Evolutionary conservation across 371 early-diverging fungal genomes (phyloP).

Genomic region (Rhizopus stolonifer): DNA sequence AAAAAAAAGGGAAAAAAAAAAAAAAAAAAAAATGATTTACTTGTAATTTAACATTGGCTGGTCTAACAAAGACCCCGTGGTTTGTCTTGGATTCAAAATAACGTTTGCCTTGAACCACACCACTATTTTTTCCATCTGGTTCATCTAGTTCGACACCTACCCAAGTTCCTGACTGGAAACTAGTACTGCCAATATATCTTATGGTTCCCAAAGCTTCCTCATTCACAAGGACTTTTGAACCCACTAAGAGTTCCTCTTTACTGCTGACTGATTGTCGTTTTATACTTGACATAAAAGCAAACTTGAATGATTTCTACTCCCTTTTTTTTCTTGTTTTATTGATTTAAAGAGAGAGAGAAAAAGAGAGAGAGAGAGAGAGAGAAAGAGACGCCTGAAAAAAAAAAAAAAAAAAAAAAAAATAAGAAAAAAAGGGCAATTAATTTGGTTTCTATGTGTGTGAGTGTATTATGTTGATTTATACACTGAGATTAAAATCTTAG

Average conservation of each 20-base stretch:
- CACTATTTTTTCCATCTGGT: constrained; percentile 71
- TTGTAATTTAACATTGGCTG: constrained; percentile 52
- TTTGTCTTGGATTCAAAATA: constrained; percentile 73
- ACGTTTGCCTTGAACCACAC: constrained; percentile 65
- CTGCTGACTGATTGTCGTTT: constrained; percentile 16
- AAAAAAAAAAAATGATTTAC: background rate
- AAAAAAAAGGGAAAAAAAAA: too few relatives aligned
- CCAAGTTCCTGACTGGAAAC: constrained; percentile 74
- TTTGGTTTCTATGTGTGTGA: background rate
- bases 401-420: background rate
- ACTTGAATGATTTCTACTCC: too few relatives aligned
- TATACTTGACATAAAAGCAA: constrained; percentile 2
- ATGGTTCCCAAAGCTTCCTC: constrained; percentile 55
- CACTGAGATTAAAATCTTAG: too few relatives aligned
- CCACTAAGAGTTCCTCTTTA: constrained; percentile 38
- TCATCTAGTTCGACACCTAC: constrained; percentile 70
- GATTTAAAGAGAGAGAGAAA: background rate
- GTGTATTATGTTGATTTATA: too few relatives aligned
- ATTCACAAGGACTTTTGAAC: constrained; percentile 58
- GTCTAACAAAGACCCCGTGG: constrained; percentile 76
- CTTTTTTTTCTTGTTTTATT: too few relatives aligned
- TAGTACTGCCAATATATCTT: constrained; percentile 60
- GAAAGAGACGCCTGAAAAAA: background rate
- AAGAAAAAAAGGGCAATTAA: background rate
- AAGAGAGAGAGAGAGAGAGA: background rate